Percentiles rank a stretch among this genome's conserved stretches.
Evolutionary conservation across 2,329 filamentous ascomycete species (phyloP).

Genomic region (Aspergillus bombycis): DNA sequence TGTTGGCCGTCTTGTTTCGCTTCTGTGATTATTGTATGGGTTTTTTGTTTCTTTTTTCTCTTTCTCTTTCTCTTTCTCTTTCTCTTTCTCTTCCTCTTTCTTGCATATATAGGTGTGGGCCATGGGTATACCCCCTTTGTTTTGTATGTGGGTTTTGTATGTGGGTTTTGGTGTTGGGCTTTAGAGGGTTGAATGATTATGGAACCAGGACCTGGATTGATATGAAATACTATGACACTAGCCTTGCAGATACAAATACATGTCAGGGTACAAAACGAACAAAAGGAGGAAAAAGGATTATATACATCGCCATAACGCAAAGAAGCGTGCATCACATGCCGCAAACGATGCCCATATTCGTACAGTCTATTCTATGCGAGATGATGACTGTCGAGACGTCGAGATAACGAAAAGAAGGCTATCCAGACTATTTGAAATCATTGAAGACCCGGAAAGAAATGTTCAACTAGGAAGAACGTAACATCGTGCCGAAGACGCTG

Average conservation of each 20-base stretch:
- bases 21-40: conserved; percentile 15
- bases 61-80: too few species aligned
- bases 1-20: conserved; percentile 5
- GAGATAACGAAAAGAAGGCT: conserved; percentile 16
- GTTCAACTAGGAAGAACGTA: neutral
- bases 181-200: conserved; percentile 10
- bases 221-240: conserved; percentile 20
- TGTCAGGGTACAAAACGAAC: conserved; percentile 19
- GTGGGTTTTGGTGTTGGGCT: conserved; percentile 15
- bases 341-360: conserved; percentile 18
- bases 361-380: conserved; percentile 21
- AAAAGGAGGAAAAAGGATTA: conserved; percentile 18
- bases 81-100: too few species aligned
- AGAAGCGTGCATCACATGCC: conserved; percentile 10
- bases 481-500: neutral
- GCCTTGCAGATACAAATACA: conserved; percentile 33
- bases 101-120: conserved; percentile 7
- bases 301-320: conserved; percentile 27
- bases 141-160: too few species aligned
- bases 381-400: conserved; percentile 11
- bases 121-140: conserved; percentile 23
- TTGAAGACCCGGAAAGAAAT: neutral
- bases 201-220: conserved; percentile 13
- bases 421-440: conserved; percentile 21
- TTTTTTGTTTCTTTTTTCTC: conserved; percentile 5